Percentiles rank a stretch among this genome's conserved stretches.
Conservation (phyloP, 352 stramenopile genomes). For the Phytophthora aleatoria region DNA sequence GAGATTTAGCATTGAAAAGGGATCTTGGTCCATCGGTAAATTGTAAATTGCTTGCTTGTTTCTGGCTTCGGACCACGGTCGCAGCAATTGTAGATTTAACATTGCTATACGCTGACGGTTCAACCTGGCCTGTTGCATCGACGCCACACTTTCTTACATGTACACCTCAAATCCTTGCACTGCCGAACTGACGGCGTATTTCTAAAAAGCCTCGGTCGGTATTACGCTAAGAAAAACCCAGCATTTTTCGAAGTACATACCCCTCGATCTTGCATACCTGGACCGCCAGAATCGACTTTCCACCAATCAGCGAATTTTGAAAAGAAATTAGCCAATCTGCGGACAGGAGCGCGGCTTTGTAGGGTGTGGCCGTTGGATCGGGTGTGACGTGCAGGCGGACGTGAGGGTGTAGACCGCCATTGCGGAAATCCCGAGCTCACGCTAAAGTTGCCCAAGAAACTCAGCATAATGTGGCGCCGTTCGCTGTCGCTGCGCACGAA, state of each 20-base stretch:
- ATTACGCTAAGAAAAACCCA: too few species aligned
- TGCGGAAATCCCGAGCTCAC: slow-evolving; percentile 30
- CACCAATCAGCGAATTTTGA: slow-evolving; percentile 10
- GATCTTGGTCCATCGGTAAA: background rate
- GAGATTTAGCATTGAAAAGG: background rate
- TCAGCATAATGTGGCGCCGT: slow-evolving; percentile 42
- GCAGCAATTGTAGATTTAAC: background rate
- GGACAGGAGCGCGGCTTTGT: slow-evolving; percentile 15
- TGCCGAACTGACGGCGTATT: background rate
- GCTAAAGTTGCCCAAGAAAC: slow-evolving; percentile 26
- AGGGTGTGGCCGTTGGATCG: slow-evolving; percentile 13
- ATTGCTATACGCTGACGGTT: too few species aligned
- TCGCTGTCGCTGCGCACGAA: slow-evolving; percentile 33
- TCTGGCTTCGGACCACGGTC: background rate
- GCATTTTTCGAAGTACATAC: too few species aligned
- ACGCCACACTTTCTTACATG: background rate
- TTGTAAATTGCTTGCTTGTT: background rate
- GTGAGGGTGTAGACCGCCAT: slow-evolving; percentile 19
- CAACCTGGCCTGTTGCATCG: background rate
- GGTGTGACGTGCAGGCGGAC: slow-evolving; percentile 29
- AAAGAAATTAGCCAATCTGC: slow-evolving; percentile 13
- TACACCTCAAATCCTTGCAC: too few species aligned
- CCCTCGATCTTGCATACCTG: slow-evolving; percentile 20
- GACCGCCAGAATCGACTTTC: slow-evolving; percentile 30
- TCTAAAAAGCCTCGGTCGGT: background rate